Conservation (phyloP, 306 rosid genomes). For the Prunus mume region DNA sequence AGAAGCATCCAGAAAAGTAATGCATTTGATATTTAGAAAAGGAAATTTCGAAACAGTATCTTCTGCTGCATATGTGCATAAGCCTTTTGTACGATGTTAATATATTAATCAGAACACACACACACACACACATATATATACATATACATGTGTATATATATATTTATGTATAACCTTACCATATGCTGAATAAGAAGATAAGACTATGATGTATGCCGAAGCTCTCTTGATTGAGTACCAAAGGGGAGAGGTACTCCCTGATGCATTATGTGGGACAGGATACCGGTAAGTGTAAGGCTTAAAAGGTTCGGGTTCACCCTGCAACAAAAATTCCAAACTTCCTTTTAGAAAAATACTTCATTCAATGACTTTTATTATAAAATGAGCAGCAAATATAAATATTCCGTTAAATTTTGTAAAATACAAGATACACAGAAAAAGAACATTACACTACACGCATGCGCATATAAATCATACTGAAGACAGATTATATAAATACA, state of each 20-base stretch:
- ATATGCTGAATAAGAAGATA: slow-evolving; percentile 68
- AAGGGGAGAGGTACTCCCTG: slow-evolving; percentile 39
- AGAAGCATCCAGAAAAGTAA: background rate
- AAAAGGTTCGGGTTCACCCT: slow-evolving; percentile 67
- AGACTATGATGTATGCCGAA: slow-evolving; percentile 67
- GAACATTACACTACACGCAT: too few species aligned
- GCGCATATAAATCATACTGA: too few species aligned
- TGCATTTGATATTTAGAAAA: background rate
- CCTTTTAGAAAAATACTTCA: background rate
- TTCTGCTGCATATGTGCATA: background rate
- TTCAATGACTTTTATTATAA: background rate
- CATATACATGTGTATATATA: too few species aligned
- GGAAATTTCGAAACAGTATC: background rate
- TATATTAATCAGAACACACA: background rate
- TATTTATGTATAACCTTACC: slow-evolving; percentile 33
- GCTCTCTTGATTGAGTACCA: slow-evolving; percentile 74
- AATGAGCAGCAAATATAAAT: background rate
- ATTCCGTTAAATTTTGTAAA: background rate
- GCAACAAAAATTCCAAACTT: slow-evolving; percentile 15
- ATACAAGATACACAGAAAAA: background rate
- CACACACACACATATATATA: too few species aligned
- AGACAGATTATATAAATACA: background rate
- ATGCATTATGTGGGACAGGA: slow-evolving; percentile 41
- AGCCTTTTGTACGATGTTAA: background rate
- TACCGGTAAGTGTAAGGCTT: slow-evolving; percentile 59